phyloP scores from a whole-genome alignment of 192 early-diverging fungal species.

The Chytriomyces confervae region DNA sequence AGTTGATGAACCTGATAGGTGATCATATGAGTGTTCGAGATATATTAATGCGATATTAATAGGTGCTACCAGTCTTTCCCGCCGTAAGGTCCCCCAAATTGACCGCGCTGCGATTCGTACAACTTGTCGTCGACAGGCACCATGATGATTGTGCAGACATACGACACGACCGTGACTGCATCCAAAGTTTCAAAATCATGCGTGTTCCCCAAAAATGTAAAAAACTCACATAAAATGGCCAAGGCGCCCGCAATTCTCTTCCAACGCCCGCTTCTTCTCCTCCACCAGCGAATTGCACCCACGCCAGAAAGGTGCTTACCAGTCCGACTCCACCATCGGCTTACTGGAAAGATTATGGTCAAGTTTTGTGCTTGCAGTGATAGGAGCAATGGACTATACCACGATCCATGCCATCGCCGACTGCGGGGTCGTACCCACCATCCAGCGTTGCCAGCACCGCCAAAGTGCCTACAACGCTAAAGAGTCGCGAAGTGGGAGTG shows the following conservation, averaged over 20 bases:
- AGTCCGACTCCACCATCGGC: constrained; percentile 24
- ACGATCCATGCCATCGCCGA: constrained; percentile 5
- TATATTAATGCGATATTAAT: neutral
- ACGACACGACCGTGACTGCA: constrained; percentile 8
- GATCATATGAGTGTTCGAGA: neutral
- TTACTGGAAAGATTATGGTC: neutral
- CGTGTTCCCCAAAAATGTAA: neutral
- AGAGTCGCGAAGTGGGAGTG: constrained; percentile 27
- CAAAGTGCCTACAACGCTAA: constrained; percentile 22
- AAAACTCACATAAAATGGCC: constrained; percentile 27
- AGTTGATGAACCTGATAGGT: constrained; percentile 18
- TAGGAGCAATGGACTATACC: neutral
- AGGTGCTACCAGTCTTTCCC: constrained; percentile 7
- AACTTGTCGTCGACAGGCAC: constrained; percentile 31
- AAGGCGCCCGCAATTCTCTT: constrained; percentile 23
- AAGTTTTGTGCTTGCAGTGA: neutral
- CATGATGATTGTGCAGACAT: constrained; percentile 26
- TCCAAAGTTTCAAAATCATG: neutral
- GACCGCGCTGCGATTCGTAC: constrained; percentile 33
- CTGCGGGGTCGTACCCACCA: constrained; percentile 10
- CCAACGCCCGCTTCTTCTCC: constrained; percentile 18
- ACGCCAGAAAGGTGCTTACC: neutral
- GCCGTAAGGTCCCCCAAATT: constrained; percentile 36
- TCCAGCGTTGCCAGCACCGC: constrained; percentile 26
- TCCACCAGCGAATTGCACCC: constrained; percentile 35